These are phyloP conservation scores for Picochlorum sp. DNA, from an alignment of 139 green algal genomes.

Conservation along the genomic window DNA sequence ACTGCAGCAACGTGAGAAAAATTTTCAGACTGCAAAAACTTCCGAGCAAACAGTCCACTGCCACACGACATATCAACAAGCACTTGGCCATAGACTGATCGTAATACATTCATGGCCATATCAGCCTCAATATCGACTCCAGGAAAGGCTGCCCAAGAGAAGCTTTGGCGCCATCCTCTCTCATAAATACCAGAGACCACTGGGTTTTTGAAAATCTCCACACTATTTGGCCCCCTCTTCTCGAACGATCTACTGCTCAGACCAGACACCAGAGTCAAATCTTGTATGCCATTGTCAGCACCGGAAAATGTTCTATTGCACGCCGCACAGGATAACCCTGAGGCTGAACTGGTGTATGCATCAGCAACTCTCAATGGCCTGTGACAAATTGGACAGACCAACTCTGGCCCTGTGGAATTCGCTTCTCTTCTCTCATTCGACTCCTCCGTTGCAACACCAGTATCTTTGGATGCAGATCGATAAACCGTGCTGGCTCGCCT, in stretches of 20 bases:
- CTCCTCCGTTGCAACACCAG: no score
- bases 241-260: conserved; percentile 23
- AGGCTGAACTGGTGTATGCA: no score
- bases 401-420: no score
- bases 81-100: conserved; percentile 18
- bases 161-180: conserved; percentile 87
- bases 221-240: conserved; percentile 15
- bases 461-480: no score
- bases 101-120: conserved; percentile 52
- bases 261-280: conserved; percentile 62
- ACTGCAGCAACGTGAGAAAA: conserved; percentile 73
- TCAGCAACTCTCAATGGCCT: no score
- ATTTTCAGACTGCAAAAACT: conserved; percentile 57
- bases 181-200: conserved; percentile 86
- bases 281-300: conserved; percentile 48
- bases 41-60: conserved; percentile 80
- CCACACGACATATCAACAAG: conserved; percentile 89
- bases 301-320: conserved; percentile 4
- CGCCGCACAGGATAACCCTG: no score
- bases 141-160: conserved; percentile 76
- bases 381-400: no score
- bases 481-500: no score
- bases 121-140: conserved; percentile 68
- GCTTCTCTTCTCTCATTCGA: no score
- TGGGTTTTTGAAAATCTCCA: conserved; percentile 61